Evolutionary conservation across 208 protist species (phyloP).

Genomic region (Trypanosoma platydactyli): DNA sequence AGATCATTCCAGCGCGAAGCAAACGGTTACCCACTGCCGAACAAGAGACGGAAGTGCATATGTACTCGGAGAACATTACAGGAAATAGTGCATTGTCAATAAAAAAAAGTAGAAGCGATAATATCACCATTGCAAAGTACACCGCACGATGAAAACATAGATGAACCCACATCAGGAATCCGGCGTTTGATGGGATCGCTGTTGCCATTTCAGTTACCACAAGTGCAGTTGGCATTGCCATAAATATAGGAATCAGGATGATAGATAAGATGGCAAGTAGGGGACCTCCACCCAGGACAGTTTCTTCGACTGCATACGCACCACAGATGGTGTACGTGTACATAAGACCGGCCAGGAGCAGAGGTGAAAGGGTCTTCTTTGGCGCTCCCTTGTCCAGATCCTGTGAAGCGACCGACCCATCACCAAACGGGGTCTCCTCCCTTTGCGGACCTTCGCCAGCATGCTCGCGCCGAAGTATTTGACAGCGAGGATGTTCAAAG

Average conservation of each 20-base stretch:
- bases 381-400: conserved; percentile 9
- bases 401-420: background rate
- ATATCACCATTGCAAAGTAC: conserved; percentile 69
- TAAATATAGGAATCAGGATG: conserved; percentile 68
- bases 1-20: conserved; percentile 52
- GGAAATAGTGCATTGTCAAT: conserved; percentile 80
- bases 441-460: background rate
- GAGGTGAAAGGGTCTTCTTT: conserved; percentile 39
- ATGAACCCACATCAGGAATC: conserved; percentile 79
- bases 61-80: conserved; percentile 80
- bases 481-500: conserved; percentile 73
- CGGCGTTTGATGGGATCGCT: conserved; percentile 70
- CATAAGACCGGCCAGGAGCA: conserved; percentile 79
- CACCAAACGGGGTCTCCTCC: background rate
- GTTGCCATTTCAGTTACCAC: conserved; percentile 76
- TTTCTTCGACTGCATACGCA: conserved; percentile 81
- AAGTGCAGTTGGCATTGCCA: conserved; percentile 65
- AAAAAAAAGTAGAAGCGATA: conserved; percentile 60
- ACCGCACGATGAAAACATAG: conserved; percentile 55
- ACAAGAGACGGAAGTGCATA: conserved; percentile 56
- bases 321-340: conserved; percentile 81
- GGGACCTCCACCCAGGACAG: conserved; percentile 72
- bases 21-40: conserved; percentile 15
- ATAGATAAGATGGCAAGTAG: conserved; percentile 65
- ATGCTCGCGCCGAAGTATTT: conserved; percentile 26